These are phyloP conservation scores for Saccharomyces hybrid DNA, from an alignment of 1,139 yeast species.

Conservation along the genomic window DNA sequence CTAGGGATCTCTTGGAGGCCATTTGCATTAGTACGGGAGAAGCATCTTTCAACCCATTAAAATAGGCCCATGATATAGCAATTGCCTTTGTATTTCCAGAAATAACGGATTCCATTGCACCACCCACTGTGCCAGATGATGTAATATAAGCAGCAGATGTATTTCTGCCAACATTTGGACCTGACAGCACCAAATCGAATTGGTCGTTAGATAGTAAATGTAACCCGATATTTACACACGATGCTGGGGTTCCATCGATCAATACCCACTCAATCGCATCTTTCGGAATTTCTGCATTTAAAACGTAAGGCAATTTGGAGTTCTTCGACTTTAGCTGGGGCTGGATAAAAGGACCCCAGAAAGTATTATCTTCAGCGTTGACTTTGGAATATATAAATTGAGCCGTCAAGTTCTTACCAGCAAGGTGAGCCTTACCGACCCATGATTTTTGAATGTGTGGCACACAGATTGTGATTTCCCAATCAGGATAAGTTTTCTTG, in stretches of 20 bases:
- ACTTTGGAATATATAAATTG: slow-evolving; percentile 52
- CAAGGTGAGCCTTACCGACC: slow-evolving; percentile 96
- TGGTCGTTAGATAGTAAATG: slow-evolving; percentile 61
- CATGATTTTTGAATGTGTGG: slow-evolving; percentile 83
- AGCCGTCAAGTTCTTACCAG: slow-evolving; percentile 68
- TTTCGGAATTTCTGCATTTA: slow-evolving; percentile 26
- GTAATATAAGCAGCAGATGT: slow-evolving; percentile 84
- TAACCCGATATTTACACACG: slow-evolving; percentile 85
- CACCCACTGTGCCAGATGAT: slow-evolving; percentile 96
- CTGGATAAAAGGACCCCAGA: slow-evolving; percentile 60
- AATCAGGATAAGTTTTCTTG: slow-evolving; percentile 49
- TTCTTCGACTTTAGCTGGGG: slow-evolving; percentile 32
- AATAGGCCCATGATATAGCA: slow-evolving; percentile 79
- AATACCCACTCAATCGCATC: slow-evolving; percentile 72
- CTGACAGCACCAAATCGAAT: slow-evolving; percentile 81
- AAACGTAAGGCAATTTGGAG: slow-evolving; percentile 15
- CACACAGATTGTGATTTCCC: slow-evolving; percentile 83
- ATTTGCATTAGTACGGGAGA: slow-evolving; percentile 46
- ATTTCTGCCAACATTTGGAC: slow-evolving; percentile 94
- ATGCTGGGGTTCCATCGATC: slow-evolving; percentile 90
- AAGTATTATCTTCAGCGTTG: slow-evolving; percentile 43
- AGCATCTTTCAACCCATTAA: slow-evolving; percentile 43
- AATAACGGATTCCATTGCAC: slow-evolving; percentile 89
- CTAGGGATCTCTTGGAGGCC: slow-evolving; percentile 64
- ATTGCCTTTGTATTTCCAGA: slow-evolving; percentile 60